A percentile compares a stretch with the other conserved stretches of the same genome.
Conservation (phyloP, 345 rosid genomes). For the Eucalyptus curtisii region DNA sequence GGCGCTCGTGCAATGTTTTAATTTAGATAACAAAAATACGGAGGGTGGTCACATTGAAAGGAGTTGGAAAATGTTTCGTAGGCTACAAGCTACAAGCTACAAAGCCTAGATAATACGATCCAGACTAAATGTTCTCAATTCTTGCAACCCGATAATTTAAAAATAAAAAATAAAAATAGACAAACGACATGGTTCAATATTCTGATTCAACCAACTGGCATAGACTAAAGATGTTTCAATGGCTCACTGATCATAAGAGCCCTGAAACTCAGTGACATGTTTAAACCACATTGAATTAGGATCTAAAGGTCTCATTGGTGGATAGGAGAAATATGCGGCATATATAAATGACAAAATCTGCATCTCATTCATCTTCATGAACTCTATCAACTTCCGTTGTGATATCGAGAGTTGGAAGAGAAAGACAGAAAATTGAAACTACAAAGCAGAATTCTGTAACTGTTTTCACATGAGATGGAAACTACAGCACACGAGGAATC, state of each 20-base stretch:
- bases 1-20: not conserved
- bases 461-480: not conserved
- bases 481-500: not conserved
- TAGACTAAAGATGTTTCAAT: not conserved
- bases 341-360: not conserved
- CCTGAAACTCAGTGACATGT: not conserved
- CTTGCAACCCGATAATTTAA: not conserved
- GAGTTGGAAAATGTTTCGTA: not conserved
- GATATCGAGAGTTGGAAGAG: not conserved
- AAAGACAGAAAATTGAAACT: not conserved
- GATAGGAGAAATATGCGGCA: not conserved
- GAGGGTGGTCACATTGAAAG: not conserved
- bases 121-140: not conserved
- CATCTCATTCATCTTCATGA: not conserved
- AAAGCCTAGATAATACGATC: not conserved
- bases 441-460: not conserved
- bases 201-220: not conserved
- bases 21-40: not conserved
- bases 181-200: not conserved
- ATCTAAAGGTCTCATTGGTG: not conserved
- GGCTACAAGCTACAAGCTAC: not conserved
- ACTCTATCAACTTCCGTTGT: not conserved
- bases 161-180: not conserved
- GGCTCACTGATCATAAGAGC: not conserved
- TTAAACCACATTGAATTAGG: not conserved